Conservation (phyloP, 371 early-diverging fungal genomes). For the Dichotomocladium elegans region DNA sequence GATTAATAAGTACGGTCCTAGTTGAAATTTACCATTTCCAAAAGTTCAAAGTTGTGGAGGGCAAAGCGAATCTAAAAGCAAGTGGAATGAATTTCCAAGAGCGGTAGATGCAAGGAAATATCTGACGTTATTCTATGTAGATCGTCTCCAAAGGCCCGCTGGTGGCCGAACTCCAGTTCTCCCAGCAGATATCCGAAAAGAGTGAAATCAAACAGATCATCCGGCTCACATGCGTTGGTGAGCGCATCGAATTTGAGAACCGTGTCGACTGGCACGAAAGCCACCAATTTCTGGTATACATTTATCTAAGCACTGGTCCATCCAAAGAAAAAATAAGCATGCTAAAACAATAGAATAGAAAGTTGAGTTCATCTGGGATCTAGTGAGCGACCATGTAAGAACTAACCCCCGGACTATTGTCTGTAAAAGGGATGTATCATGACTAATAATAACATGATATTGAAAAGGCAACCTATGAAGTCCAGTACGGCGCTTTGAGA, state of each 20-base stretch:
- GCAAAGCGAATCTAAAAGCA: slow-evolving; percentile 24
- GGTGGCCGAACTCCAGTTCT: slow-evolving; percentile 61
- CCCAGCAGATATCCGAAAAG: slow-evolving; percentile 56
- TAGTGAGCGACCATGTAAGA: slow-evolving; percentile 66
- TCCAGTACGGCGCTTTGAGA: slow-evolving; percentile 88
- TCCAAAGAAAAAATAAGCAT: too few relatives aligned
- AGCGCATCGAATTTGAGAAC: slow-evolving; percentile 81
- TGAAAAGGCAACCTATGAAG: slow-evolving; percentile 86
- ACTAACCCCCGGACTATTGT: too few relatives aligned
- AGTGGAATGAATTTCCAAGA: too few relatives aligned
- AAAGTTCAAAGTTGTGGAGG: slow-evolving; percentile 28
- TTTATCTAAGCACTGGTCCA: background rate
- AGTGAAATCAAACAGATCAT: slow-evolving; percentile 76
- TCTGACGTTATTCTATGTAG: too few relatives aligned
- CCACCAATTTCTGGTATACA: slow-evolving; percentile 69
- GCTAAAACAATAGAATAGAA: slow-evolving; percentile 49
- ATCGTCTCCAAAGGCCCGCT: slow-evolving; percentile 31
- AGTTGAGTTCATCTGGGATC: slow-evolving; percentile 88
- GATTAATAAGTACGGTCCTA: too few relatives aligned
- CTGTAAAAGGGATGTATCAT: too few relatives aligned
- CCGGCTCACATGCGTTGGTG: slow-evolving; percentile 57
- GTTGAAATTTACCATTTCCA: slow-evolving; percentile 48
- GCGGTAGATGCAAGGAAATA: too few relatives aligned
- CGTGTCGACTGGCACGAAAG: slow-evolving; percentile 91
- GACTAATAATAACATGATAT: background rate